phyloP scores from a whole-genome alignment of 257 asterid species.

The Penstemon barbatus region DNA sequence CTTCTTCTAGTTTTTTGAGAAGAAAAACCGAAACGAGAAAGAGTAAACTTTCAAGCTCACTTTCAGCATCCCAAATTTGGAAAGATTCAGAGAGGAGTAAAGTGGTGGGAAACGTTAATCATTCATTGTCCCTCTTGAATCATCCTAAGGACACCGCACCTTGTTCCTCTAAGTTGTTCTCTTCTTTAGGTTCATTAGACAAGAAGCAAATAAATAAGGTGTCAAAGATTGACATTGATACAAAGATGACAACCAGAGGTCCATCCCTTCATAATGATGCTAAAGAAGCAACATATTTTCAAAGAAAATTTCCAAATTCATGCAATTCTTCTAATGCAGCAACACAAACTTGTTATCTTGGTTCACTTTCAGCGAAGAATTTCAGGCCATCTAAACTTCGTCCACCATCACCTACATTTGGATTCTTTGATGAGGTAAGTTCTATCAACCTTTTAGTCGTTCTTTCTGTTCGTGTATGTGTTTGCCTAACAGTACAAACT shows the following conservation, averaged over 20 bases:
- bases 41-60: slow-evolving; percentile 30
- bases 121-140: slow-evolving; percentile 6
- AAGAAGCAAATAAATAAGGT: slow-evolving; percentile 26
- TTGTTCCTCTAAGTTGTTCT: slow-evolving; percentile 16
- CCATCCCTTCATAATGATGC: slow-evolving; percentile 8
- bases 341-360: not conserved
- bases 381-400: slow-evolving; percentile 55
- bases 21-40: slow-evolving; percentile 31
- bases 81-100: slow-evolving; percentile 28
- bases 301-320: slow-evolving; percentile 13
- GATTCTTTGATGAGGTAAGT: slow-evolving; percentile 62
- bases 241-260: not conserved
- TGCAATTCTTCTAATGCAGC: not conserved
- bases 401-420: slow-evolving; percentile 58
- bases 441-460: not conserved
- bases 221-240: not conserved
- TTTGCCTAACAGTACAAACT: too few relatives aligned
- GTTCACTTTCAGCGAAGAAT: slow-evolving; percentile 24
- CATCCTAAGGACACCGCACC: not conserved
- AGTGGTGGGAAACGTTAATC: slow-evolving; percentile 22
- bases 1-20: slow-evolving; percentile 20
- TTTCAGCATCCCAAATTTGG: slow-evolving; percentile 31
- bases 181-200: slow-evolving; percentile 14
- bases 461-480: not conserved
- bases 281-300: slow-evolving; percentile 21